phyloP scores from a whole-genome alignment of 1,284 basidiomycete species.

The Flammula alnicola region DNA sequence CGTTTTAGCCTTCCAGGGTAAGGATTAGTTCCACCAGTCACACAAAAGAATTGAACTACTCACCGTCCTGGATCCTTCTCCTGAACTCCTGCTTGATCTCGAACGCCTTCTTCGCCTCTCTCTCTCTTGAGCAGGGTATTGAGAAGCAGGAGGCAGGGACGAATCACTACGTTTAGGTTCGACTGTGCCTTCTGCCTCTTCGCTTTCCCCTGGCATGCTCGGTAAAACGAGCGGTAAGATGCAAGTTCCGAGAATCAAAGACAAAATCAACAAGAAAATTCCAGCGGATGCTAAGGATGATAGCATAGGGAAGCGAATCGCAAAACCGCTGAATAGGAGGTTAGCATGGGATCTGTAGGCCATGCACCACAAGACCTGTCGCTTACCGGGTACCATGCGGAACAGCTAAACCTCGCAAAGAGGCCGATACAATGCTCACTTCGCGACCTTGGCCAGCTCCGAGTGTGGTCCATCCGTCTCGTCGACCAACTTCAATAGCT shows the following conservation, averaged over 20 bases:
- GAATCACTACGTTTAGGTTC: constrained; percentile 5
- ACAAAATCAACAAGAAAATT: constrained; percentile 57
- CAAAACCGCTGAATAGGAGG: constrained; percentile 55
- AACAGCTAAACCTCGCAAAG: constrained; percentile 60
- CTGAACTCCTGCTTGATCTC: constrained; percentile 32
- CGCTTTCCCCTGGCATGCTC: constrained; percentile 17
- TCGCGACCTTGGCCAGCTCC: constrained; percentile 73
- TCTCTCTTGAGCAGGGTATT: constrained; percentile 30
- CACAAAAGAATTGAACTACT: constrained; percentile 11
- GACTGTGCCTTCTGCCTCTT: constrained; percentile 10
- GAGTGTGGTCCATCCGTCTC: constrained; percentile 68
- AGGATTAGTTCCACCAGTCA: background rate
- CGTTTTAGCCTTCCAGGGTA: constrained; percentile 19
- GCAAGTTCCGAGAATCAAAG: constrained; percentile 54
- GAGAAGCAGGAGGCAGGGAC: constrained; percentile 19
- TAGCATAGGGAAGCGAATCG: constrained; percentile 71
- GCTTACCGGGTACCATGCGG: constrained; percentile 70
- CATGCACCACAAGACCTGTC: too few relatives aligned
- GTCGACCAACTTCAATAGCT: constrained; percentile 66
- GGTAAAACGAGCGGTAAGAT: constrained; percentile 51
- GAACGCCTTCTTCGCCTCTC: constrained; percentile 32
- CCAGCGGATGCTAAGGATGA: constrained; percentile 48
- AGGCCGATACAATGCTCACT: constrained; percentile 64
- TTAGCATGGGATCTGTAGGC: too few relatives aligned
- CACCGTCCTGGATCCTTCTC: constrained; percentile 24